These are phyloP conservation scores for Hygrocybe punicea DNA, from an alignment of 768 basidiomycete species.

Conservation along the genomic window DNA sequence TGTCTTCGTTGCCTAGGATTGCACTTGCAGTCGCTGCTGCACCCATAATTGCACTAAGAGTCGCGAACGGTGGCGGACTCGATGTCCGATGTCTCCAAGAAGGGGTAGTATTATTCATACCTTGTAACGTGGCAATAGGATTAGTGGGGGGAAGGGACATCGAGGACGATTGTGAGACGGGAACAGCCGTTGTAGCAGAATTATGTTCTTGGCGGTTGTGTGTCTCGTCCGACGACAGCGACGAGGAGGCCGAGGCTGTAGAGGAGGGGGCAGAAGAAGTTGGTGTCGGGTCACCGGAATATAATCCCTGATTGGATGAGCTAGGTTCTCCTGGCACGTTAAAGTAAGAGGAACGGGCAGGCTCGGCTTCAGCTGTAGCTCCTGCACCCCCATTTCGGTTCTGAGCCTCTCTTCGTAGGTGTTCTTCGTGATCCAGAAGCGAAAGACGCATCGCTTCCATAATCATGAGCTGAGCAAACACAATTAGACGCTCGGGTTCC, in stretches of 20 bases:
- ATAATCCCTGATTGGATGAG: constrained; percentile 7
- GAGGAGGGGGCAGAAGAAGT: constrained; percentile 12
- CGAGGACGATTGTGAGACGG: constrained; percentile 9
- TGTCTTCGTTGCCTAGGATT: constrained; percentile 29
- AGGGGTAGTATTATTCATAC: constrained; percentile 8
- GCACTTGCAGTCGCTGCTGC: constrained; percentile 47
- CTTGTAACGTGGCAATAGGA: constrained; percentile 7
- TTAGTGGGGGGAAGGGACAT: constrained; percentile 3
- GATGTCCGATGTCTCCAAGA: constrained; percentile 34
- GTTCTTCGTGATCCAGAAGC: constrained; percentile 90
- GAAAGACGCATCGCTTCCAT: constrained; percentile 99
- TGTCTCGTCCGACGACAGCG: not conserved
- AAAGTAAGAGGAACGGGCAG: constrained; percentile 34
- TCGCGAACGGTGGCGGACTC: constrained; percentile 44
- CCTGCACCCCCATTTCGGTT: constrained; percentile 52
- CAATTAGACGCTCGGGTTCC: not conserved
- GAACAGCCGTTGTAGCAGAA: not conserved
- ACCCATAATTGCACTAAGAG: constrained; percentile 44
- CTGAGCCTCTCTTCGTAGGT: constrained; percentile 66
- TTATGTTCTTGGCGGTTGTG: not conserved
- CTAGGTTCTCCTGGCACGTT: constrained; percentile 24
- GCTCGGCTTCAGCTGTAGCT: constrained; percentile 31
- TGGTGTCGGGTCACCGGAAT: constrained; percentile 1
- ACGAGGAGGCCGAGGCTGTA: constrained; percentile 2
- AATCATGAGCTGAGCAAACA: constrained; percentile 76